Evolutionary conservation across 208 protist species (phyloP).

Genomic region (Lotmaria passim): DNA sequence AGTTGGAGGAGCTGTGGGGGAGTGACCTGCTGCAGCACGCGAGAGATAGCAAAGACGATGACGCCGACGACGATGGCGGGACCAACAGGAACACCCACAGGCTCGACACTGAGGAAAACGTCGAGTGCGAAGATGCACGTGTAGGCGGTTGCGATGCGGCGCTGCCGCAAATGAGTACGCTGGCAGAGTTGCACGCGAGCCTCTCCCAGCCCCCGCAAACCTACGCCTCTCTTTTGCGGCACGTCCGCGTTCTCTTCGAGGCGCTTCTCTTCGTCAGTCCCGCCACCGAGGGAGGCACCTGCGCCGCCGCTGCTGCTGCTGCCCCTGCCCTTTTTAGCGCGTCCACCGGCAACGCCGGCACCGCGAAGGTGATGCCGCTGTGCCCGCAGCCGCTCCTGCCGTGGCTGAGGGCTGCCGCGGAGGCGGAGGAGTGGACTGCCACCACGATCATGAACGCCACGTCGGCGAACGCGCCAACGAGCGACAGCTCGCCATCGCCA

Average conservation of each 20-base stretch:
- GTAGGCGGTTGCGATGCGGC: neutral
- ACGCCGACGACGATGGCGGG: neutral
- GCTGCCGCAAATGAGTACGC: neutral
- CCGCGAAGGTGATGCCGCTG: neutral
- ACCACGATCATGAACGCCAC: neutral
- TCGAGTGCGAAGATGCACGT: neutral
- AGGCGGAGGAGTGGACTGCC: slow-evolving; percentile 25
- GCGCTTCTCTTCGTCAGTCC: slow-evolving; percentile 4
- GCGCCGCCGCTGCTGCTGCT: neutral
- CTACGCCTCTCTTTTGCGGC: slow-evolving; percentile 27
- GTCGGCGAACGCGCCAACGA: too few species aligned
- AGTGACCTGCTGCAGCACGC: neutral
- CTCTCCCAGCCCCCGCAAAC: slow-evolving; percentile 33
- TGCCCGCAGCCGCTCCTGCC: slow-evolving; percentile 21
- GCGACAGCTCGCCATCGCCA: neutral
- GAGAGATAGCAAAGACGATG: neutral
- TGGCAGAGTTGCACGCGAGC: neutral
- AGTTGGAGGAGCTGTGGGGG: slow-evolving; percentile 34
- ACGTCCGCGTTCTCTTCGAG: slow-evolving; percentile 30
- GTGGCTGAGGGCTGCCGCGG: slow-evolving; percentile 27
- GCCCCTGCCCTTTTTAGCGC: too few species aligned
- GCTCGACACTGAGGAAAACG: neutral
- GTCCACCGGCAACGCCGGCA: too few species aligned
- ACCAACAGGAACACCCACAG: neutral
- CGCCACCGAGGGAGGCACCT: neutral